phyloP scores from a whole-genome alignment of 768 basidiomycete genomes.

The Termitomyces heimii region DNA sequence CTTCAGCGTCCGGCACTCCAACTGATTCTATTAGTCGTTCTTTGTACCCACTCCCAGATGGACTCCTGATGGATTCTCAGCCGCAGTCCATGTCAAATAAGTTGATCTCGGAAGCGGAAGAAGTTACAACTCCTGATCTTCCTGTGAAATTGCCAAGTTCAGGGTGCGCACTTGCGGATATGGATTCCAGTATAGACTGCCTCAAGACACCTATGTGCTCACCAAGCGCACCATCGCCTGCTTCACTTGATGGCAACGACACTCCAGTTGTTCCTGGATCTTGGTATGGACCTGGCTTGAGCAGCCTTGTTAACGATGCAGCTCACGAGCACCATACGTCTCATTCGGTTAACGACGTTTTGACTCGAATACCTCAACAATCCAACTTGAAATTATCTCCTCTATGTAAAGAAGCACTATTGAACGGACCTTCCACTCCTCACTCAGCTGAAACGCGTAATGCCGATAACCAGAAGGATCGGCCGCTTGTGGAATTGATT shows the following conservation, averaged over 20 bases:
- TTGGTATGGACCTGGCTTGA: slow-evolving; percentile 11
- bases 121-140: background rate
- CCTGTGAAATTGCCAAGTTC: background rate
- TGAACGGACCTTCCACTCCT: slow-evolving; percentile 17
- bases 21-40: background rate
- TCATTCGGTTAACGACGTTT: background rate
- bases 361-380: background rate
- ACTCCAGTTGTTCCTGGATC: background rate
- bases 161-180: background rate
- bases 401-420: slow-evolving; percentile 24
- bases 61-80: background rate
- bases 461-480: slow-evolving; percentile 10
- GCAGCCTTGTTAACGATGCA: background rate
- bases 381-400: slow-evolving; percentile 7
- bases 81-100: background rate
- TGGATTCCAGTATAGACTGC: background rate
- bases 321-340: background rate
- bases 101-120: background rate
- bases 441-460: slow-evolving; percentile 2
- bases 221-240: background rate
- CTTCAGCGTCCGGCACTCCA: background rate
- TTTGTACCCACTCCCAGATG: slow-evolving; percentile 3
- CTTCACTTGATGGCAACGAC: background rate
- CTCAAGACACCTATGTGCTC: background rate
- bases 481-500: slow-evolving; percentile 24